A percentile compares a stretch with the other conserved stretches of the same genome.
phyloP scores from a whole-genome alignment of 2,329 filamentous ascomycete genomes.

The Colletotrichum salicis region DNA sequence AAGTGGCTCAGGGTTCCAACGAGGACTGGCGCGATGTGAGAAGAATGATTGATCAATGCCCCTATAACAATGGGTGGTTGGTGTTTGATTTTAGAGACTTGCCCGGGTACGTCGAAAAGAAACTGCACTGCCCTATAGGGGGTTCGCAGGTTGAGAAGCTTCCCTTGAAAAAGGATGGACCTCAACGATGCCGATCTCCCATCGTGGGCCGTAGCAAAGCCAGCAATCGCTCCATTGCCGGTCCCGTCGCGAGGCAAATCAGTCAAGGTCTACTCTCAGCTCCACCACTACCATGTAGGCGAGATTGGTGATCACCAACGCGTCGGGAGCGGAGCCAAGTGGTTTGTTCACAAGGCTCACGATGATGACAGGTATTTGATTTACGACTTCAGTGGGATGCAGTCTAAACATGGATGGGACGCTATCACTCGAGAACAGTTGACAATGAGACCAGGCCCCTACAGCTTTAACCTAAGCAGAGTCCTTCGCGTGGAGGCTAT shows the following conservation, averaged over 20 bases:
- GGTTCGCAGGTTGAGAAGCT: neutral
- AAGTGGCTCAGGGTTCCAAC: neutral
- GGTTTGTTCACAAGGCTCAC: neutral
- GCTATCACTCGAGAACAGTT: neutral
- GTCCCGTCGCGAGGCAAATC: neutral
- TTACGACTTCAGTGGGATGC: neutral
- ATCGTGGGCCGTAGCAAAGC: neutral
- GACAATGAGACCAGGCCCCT: neutral
- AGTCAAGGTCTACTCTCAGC: neutral
- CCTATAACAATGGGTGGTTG: neutral
- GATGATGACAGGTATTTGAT: neutral
- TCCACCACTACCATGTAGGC: neutral
- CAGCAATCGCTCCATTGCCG: neutral
- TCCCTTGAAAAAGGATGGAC: neutral
- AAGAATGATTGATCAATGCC: neutral
- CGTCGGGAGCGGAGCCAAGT: neutral
- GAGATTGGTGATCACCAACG: conserved; percentile 1
- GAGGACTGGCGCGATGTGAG: neutral
- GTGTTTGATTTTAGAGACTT: neutral
- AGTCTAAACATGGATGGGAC: neutral
- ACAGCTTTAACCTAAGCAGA: neutral
- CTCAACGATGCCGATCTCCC: neutral
- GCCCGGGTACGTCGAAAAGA: no score
- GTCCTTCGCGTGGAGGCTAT: neutral
- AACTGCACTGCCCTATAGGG: neutral